Conservation (phyloP, 2,329 filamentous ascomycete genomes). For the Incumbomyces lentus region DNA sequence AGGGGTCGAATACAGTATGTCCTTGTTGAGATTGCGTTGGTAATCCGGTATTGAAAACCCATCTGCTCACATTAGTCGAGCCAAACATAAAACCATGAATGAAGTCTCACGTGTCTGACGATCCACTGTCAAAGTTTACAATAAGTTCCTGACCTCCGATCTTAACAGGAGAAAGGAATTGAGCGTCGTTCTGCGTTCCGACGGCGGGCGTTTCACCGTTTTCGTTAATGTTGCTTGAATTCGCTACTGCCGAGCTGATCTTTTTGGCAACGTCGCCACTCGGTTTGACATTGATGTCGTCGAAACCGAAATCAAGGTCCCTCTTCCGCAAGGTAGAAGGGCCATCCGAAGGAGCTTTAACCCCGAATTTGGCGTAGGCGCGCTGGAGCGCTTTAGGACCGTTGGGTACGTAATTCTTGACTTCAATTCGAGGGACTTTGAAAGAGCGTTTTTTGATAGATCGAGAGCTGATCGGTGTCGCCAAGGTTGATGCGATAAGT, state of each 20-base stretch:
- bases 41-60: constrained; percentile 59
- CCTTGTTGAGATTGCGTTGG: constrained; percentile 33
- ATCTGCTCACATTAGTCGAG: constrained; percentile 32
- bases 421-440: constrained; percentile 49
- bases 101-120: constrained; percentile 52
- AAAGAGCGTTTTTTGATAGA: constrained; percentile 39
- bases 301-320: constrained; percentile 54
- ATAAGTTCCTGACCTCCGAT: constrained; percentile 60
- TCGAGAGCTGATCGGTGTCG: constrained; percentile 24
- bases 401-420: constrained; percentile 46
- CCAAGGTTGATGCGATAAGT: constrained; percentile 26
- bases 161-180: constrained; percentile 60
- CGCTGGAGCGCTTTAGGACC: constrained; percentile 54
- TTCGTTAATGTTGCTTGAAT: constrained; percentile 22
- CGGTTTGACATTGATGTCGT: constrained; percentile 27
- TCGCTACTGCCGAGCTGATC: constrained; percentile 21
- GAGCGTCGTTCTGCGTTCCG: constrained; percentile 54
- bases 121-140: constrained; percentile 67
- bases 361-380: constrained; percentile 57
- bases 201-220: constrained; percentile 53
- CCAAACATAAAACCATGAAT: no score
- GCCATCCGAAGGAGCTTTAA: constrained; percentile 42
- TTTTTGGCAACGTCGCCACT: constrained; percentile 21
- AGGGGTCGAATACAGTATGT: constrained; percentile 47
- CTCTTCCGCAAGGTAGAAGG: constrained; percentile 53